Evolutionary conservation across 2,329 filamentous ascomycete species (phyloP), one percentile per base, ranked within the genome.

Genomic region (Cladosporium sp.): DNA sequence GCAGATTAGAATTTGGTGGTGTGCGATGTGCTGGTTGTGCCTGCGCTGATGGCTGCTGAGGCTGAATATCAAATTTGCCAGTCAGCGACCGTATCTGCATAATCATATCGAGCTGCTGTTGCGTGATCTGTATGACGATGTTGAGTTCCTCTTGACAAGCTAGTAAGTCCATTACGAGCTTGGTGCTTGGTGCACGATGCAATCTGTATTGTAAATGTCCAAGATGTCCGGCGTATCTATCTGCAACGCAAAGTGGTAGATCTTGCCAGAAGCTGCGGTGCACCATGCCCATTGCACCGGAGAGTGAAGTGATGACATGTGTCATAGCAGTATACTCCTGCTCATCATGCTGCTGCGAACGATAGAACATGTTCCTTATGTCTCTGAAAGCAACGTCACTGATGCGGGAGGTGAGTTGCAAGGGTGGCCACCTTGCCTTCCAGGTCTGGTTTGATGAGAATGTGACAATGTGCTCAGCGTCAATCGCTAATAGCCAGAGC

Each of bases 111-210:
- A 75, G 68, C 51, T 77, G 74, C 57, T 75, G 70, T 48, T 75
- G 68, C 59, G 70, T 75, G 37, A 76, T 73, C 15, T 75, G 70
- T n/a, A 75, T 74, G 24, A 77, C 72, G 32, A 77, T 75, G 57
- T 75, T 75, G 2, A 77, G 65, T 57, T 77, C 74, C 64, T 77
- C 74, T 58, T 76, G 74, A 10, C 73, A 73, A 36, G 76, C 72
- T 1, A 77, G 68, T 3, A 77, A 68, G 58, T 77, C 74, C 73
- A 76, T 75, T 8, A 76, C 73, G 2, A 77, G 65, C 49, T 74
- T 76, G 6, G 74, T 76, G 36, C 71, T 75, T 2, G 75, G 74
- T 20, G 70, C 66, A 24, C 74, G 66, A 56, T 75, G 73, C 1
- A 77, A 65, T 7, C 75, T 68, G 57, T 75, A 76, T 62, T 76